Conservation (phyloP, 1,284 basidiomycete genomes). For the Baeospora myosura region DNA sequence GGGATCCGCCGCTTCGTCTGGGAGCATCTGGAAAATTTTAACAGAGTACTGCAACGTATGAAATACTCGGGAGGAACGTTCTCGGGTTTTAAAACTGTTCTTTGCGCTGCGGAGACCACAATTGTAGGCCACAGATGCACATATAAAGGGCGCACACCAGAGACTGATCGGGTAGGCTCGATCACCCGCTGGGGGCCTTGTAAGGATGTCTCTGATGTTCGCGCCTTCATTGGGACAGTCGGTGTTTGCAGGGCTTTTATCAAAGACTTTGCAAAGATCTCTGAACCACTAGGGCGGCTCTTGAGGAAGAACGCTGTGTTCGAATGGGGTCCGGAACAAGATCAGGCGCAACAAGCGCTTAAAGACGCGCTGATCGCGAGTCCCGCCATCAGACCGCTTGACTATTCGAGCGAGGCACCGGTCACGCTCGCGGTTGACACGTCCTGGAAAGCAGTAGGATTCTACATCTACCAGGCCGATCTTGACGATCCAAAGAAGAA, state of each 20-base stretch:
- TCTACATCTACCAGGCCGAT: constrained; percentile 20
- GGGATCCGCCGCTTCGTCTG: constrained; percentile 22
- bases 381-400: constrained; percentile 16
- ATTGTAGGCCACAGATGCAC: constrained; percentile 23
- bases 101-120: constrained; percentile 13
- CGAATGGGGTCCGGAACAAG: constrained; percentile 17
- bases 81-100: constrained; percentile 13
- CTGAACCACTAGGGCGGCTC: constrained; percentile 11
- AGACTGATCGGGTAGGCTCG: constrained; percentile 11
- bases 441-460: constrained; percentile 22
- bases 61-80: constrained; percentile 20
- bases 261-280: constrained; percentile 13
- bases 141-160: constrained; percentile 16
- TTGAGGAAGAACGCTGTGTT: constrained; percentile 15
- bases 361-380: constrained; percentile 18
- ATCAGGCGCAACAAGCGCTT: constrained; percentile 16
- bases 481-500: constrained; percentile 11
- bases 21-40: constrained; percentile 22
- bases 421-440: constrained; percentile 27
- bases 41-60: constrained; percentile 23
- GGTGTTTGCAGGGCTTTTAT: constrained; percentile 18
- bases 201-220: constrained; percentile 14
- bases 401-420: constrained; percentile 5
- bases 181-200: constrained; percentile 17
- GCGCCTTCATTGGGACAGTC: constrained; percentile 18